Percentiles rank a stretch among this genome's conserved stretches.
These are phyloP conservation scores for Annulohypoxylon truncatum DNA, from an alignment of 2,329 filamentous ascomycete genomes.

Conservation along the genomic window DNA sequence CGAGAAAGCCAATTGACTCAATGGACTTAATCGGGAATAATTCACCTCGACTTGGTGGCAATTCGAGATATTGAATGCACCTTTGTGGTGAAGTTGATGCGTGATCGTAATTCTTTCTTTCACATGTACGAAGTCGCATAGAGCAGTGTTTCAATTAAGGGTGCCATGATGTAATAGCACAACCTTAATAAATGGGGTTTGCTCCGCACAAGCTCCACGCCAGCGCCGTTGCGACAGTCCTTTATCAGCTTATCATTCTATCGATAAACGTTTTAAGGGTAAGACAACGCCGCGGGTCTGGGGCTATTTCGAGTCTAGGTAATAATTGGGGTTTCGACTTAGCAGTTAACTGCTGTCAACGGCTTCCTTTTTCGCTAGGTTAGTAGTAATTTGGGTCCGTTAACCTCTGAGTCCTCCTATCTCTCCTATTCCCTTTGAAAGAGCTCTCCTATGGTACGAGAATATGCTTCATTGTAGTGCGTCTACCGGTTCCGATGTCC, in stretches of 20 bases:
- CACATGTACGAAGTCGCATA: background rate
- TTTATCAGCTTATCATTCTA: constrained; percentile 11
- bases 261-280: constrained; percentile 14
- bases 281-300: too few relatives aligned
- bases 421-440: background rate
- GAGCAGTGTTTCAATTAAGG: background rate
- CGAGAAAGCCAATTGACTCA: background rate
- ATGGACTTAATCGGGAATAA: background rate
- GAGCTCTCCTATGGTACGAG: background rate
- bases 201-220: background rate
- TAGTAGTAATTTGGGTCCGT: background rate
- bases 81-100: background rate
- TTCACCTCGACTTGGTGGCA: background rate
- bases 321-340: background rate
- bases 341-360: too few relatives aligned
- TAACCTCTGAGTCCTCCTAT: background rate
- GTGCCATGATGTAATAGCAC: background rate
- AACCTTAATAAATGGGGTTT: constrained; percentile 1
- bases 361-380: too few relatives aligned
- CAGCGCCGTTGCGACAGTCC: background rate
- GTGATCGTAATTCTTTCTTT: constrained; percentile 3
- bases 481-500: constrained; percentile 37
- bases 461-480: constrained; percentile 20
- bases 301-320: constrained; percentile 3
- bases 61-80: background rate